These are phyloP conservation scores for Eimeria zaria DNA, from an alignment of 169 alveolate genomes.

Conservation along the genomic window DNA sequence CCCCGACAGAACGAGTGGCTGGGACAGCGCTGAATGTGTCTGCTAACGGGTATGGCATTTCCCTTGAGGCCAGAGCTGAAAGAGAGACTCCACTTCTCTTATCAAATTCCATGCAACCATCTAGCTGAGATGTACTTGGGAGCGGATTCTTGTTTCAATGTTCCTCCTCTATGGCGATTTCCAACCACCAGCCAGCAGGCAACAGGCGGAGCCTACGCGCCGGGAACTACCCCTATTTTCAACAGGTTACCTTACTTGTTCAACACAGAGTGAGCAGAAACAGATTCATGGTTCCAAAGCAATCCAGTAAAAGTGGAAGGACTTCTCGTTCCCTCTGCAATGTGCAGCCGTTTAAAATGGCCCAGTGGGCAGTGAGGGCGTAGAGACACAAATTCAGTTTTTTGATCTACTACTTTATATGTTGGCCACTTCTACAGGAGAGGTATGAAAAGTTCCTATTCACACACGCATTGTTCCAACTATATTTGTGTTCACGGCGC, in stretches of 20 bases:
- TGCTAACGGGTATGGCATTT: neutral
- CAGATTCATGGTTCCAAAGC: neutral
- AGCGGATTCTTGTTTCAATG: neutral
- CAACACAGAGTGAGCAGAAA: neutral
- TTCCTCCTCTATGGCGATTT: neutral
- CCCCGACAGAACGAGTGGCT: conserved; percentile 18
- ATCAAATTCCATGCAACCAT: neutral
- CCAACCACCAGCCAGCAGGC: neutral
- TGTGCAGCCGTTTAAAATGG: neutral
- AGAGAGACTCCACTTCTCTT: neutral
- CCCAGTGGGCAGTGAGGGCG: neutral
- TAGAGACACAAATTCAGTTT: neutral
- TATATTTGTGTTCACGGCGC: neutral
- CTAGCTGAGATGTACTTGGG: neutral
- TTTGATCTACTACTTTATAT: neutral
- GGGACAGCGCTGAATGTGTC: conserved; percentile 38
- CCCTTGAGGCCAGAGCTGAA: neutral
- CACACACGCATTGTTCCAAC: neutral
- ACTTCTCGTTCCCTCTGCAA: neutral
- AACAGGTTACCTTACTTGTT: neutral
- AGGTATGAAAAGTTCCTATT: neutral
- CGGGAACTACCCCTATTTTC: neutral
- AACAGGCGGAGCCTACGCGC: neutral
- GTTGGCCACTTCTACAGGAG: neutral
- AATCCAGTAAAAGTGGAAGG: neutral